Evolutionary conservation across 164 flowering plant species (phyloP), one percentile per base, ranked within the genome.

Genomic region (Annona cherimola): DNA sequence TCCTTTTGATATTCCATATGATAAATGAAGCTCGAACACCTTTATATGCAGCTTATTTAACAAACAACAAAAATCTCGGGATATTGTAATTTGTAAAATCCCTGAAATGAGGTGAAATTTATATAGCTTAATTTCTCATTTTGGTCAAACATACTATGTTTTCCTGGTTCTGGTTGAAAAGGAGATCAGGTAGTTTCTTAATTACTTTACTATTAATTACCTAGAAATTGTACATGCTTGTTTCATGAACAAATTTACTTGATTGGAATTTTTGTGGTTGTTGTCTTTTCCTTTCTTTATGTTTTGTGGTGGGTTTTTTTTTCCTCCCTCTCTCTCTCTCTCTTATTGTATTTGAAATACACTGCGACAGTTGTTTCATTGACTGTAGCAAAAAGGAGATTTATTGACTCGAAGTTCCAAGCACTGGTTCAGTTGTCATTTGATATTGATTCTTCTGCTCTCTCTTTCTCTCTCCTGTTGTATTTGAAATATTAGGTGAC

Each of bases 371-470:
- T 44, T n/a, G 12, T 46, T 67, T 67, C 35, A 39, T 76, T 20
- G 66, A 35, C 43, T 88, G 86, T 85, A 95, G 99, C 97, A 54
- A 90, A 86, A 76, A 88, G 83, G 86, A 83, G 85, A 78, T 84
- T 74, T 74, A 74, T 93, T 77, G 98, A 91, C 69, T 82, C 90
- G 66, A 90, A 87, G 76, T 81, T 91, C 40, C 90, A 85, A 72
- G 79, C 86, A 1, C 69, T 90, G 76, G 88, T 84, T 76, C 90
- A 79, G 63, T 89, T 83, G 67, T 78, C 84, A 7, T 77, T 64
- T 67, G 73, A 64, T 45, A 76, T 90, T 69, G 99, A 93, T 63
- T 79, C 85, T 46, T 95, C 88, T 82, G 82, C 79, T 61, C 78
- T 83, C 71, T 83, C 75, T 50, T 71, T 95, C 35, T 26, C 35